These are phyloP conservation scores for Symbiodinium pilosum DNA, from an alignment of 73 alveolate species.

Conservation along the genomic window DNA sequence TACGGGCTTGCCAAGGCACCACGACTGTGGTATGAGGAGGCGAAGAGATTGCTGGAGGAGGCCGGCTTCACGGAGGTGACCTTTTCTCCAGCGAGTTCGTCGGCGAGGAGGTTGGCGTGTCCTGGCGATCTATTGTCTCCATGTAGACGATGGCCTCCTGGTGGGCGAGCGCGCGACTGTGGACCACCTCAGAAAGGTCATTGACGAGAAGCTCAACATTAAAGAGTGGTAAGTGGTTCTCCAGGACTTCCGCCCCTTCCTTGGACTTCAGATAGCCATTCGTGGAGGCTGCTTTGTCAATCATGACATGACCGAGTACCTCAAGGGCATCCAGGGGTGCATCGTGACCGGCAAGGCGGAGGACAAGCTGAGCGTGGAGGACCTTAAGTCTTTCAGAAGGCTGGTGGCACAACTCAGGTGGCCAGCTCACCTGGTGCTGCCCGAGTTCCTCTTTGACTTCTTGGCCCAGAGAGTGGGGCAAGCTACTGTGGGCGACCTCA, in stretches of 20 bases:
- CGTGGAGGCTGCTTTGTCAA: neutral
- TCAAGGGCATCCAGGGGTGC: neutral
- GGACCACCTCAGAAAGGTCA: neutral
- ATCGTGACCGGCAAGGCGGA: neutral
- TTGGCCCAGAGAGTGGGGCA: neutral
- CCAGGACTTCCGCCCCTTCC: neutral
- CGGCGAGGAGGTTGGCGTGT: neutral
- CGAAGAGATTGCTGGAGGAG: neutral
- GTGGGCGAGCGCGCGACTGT: neutral
- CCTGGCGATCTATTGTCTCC: neutral
- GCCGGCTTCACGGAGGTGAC: neutral
- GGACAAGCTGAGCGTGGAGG: neutral
- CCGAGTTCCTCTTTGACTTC: neutral
- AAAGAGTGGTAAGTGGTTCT: neutral
- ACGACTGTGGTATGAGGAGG: neutral
- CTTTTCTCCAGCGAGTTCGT: neutral
- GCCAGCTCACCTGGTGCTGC: neutral
- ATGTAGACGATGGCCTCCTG: neutral
- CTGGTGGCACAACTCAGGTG: too few relatives aligned
- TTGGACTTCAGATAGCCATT: neutral
- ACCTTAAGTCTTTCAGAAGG: neutral
- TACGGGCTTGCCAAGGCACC: neutral
- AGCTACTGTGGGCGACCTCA: neutral
- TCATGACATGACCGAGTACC: neutral
- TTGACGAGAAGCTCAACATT: neutral